Base-by-base conservation (phyloP, 768 basidiomycete genomes). In the Fomitopsis serialis region DNA sequence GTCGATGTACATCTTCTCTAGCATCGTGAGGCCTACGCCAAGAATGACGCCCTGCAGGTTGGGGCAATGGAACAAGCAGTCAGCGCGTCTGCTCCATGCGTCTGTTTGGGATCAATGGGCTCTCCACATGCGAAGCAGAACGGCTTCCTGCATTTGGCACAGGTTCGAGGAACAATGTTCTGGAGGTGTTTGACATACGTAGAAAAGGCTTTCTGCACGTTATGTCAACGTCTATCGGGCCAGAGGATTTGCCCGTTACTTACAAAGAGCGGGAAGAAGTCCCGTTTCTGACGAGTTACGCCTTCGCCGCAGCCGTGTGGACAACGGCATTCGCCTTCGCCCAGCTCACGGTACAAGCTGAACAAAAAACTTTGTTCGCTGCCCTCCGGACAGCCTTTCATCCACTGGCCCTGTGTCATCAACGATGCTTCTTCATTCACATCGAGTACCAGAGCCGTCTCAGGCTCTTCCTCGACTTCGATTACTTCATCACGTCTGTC, bases 301-400 rank as follows among this genome's bases (percentile, higher is more conserved):
- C 73, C 71, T 47, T 77, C 73, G 24, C 87, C 88, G 68, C 93
- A 96, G 35, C 79, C 78, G 56, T 85, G 77, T 25, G 93, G 87
- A 69, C 93, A 97, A 4, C 70, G 66, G 61, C 85, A 85, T 52
- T 72, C 65, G 1, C 81, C 82, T 48, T 79, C 78, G 59, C 76
- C 79, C 48, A 95, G 75, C 58, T 87, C 78, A 45, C 84, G 79
- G 67, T 93, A 95, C 27, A 93, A 78, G 58, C 84, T 79, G 70
- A 97, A 97, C 48, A 97, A 74, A 70, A 88, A 89, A 54, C 82
- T 82, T 64, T 97, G 93, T 67, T 97, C 93, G 62, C 86, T 84
- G 48, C 89, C 91, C 67, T 96, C 93, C 0, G 94, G 93, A 69
- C 94, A 97, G 19, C 94, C 94, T 66, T 89, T 91, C 94, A 97